These are phyloP conservation scores for Tagetes patula DNA, from an alignment of 129 eudicot species.

Conservation along the genomic window DNA sequence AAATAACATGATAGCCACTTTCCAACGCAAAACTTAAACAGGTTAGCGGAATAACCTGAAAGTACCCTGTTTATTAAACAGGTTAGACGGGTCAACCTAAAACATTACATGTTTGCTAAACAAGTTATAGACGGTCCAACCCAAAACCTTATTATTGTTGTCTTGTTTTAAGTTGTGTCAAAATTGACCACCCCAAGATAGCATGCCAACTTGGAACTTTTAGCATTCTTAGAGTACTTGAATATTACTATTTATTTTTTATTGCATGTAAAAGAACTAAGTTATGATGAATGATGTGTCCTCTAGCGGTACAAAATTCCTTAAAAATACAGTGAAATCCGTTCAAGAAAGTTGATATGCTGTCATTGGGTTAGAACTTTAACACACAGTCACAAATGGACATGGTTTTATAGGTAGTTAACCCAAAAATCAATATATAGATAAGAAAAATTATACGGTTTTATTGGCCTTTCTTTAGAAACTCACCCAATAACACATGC, in stretches of 20 bases:
- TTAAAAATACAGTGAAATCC: not conserved
- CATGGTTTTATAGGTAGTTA: not conserved
- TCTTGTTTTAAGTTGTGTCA: not conserved
- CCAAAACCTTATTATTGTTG: not conserved
- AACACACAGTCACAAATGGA: not conserved
- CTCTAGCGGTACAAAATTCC: not conserved
- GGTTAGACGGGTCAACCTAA: not conserved
- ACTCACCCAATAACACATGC: conserved; percentile 69
- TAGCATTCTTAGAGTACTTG: not conserved
- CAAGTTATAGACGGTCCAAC: not conserved
- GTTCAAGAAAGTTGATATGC: not conserved
- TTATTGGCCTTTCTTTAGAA: not conserved
- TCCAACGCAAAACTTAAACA: not conserved
- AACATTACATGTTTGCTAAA: not conserved
- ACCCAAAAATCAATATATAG: conserved; percentile 12
- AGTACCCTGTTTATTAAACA: not conserved
- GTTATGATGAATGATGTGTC: not conserved
- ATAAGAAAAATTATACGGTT: not conserved
- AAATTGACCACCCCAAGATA: not conserved
- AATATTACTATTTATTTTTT: not conserved
- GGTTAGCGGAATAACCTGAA: not conserved
- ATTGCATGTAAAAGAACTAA: not conserved
- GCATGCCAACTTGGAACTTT: conserved; percentile 6
- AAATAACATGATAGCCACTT: not conserved
- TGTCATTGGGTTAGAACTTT: not conserved